Evolutionary conservation across 106 monocot genomes (phyloP).

Genomic region (Allium sativum): DNA sequence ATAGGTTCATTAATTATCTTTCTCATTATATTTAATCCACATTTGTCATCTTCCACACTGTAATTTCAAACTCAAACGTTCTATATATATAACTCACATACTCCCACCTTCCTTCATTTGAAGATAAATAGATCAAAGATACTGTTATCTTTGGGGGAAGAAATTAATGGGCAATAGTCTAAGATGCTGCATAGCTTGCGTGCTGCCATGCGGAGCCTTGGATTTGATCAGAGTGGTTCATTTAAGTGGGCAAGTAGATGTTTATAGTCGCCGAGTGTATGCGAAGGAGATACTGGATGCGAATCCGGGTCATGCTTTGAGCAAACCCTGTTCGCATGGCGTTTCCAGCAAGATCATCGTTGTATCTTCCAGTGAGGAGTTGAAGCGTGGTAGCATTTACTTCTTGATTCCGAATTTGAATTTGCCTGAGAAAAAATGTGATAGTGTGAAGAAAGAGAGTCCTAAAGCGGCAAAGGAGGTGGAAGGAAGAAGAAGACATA

Average conservation of each 20-base stretch:
- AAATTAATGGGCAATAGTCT: constrained; percentile 51
- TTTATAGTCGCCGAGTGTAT: constrained; percentile 28
- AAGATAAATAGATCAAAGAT: neutral
- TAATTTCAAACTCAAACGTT: neutral
- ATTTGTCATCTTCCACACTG: neutral
- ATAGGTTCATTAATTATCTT: neutral
- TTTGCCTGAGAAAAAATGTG: constrained; percentile 6
- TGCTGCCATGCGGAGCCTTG: constrained; percentile 43
- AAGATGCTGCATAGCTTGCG: constrained; percentile 38
- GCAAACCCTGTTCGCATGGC: constrained; percentile 22
- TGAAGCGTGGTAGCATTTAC: constrained; percentile 42
- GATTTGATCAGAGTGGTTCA: constrained; percentile 53
- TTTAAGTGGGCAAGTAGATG: constrained; percentile 35
- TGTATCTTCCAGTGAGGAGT: constrained; percentile 27
- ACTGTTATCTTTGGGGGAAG: neutral
- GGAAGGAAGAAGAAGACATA: constrained; percentile 1
- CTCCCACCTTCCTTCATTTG: neutral
- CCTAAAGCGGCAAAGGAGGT: neutral
- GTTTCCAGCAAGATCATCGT: constrained; percentile 9
- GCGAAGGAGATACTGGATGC: constrained; percentile 37
- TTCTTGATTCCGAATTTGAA: constrained; percentile 30
- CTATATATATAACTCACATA: neutral
- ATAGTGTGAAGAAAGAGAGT: constrained; percentile 5
- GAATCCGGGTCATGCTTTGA: constrained; percentile 37
- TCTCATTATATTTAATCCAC: neutral